phyloP scores from a whole-genome alignment of 2,329 filamentous ascomycete genomes.

The Colletotrichum euphorbiae region DNA sequence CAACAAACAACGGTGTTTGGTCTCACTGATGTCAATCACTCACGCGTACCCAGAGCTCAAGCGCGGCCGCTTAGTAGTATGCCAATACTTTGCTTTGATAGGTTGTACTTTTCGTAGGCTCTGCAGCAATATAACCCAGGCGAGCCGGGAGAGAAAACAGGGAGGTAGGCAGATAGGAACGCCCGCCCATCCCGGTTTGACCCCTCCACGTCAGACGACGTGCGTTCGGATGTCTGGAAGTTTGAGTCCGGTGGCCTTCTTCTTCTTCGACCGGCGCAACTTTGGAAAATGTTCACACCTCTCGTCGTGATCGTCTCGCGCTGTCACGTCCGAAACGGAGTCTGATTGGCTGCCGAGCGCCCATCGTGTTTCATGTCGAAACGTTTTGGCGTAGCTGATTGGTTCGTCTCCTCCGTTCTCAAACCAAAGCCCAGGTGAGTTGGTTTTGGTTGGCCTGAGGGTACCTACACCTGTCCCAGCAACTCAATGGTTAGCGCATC shows the following conservation, averaged over 20 bases:
- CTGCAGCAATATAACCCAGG: neutral
- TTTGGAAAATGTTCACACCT: conserved; percentile 13
- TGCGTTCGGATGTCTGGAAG: conserved; percentile 18
- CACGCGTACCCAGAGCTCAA: neutral
- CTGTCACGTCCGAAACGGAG: conserved; percentile 33
- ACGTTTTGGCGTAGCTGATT: conserved; percentile 17
- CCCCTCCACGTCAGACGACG: conserved; percentile 32
- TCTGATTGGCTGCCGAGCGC: conserved; percentile 31
- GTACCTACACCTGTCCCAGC: no score
- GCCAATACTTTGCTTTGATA: no score
- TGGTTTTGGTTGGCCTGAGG: neutral
- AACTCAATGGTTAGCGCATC: no score
- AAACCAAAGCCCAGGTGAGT: conserved; percentile 34
- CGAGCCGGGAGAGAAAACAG: neutral
- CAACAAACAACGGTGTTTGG: conserved; percentile 17
- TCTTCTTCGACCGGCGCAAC: neutral
- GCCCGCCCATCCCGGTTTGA: conserved; percentile 16
- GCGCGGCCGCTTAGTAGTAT: conserved; percentile 9
- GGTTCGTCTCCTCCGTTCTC: conserved; percentile 25
- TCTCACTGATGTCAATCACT: neutral
- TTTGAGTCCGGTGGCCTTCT: neutral
- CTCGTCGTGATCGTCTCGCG: conserved; percentile 32
- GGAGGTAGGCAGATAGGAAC: neutral
- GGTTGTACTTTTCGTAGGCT: neutral
- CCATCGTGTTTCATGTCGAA: conserved; percentile 37